Base-by-base conservation (phyloP, 352 stramenopile species). In the Pythium chondricola region DNA sequence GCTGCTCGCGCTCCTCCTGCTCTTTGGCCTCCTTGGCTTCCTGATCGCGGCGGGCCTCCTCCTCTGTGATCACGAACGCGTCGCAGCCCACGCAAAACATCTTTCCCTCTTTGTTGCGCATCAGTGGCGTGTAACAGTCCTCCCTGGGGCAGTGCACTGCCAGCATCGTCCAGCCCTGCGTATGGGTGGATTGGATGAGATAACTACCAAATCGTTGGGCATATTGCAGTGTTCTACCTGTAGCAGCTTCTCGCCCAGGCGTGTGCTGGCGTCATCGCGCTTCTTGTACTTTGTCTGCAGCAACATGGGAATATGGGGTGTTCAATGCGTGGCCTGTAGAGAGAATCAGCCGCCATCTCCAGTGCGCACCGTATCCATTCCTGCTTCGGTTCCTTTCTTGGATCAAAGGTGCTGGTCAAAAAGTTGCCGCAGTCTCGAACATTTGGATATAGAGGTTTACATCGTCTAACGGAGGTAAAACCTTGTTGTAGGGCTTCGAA, bases 41-140 rank as follows among this genome's bases (percentile, higher is more conserved):
- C 24, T 80, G 63, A 52, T 83, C 62, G 38, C 74, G 61, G 36
- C 78, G 69, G 11, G 69, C 67, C 27, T 93, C 74, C 39, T 88
- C 78, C 54, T 86, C 81, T 2, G 78, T 83, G 33, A 93, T 67
- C 29, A 75, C 75, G 46, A 78, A 93, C 52, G 80, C 74, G 13
- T 85, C 56, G 48, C 81, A 93, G 46, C 68, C 71, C 37, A 89
- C 81, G 47, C 81, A 93, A 43, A 78, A 87, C 68, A 88, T 85
- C 61, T 83, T 74, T 24, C 72, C 73, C 43, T 93, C 66, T 36
- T 82, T 83, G 64, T 71, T 88, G 44, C 74, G 76, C 70, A 93
- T 73, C 9, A 93, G 64, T 39, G 81, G 81, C 58, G 78, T 90
- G 44, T 74, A 86, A 69, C 81, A 93, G 18, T 81, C 69, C 3